A percentile compares a stretch with the other conserved stretches of the same genome.
These are phyloP conservation scores for Suaeda aralocaspica DNA, from an alignment of 148 eudicot genomes.

Conservation along the genomic window DNA sequence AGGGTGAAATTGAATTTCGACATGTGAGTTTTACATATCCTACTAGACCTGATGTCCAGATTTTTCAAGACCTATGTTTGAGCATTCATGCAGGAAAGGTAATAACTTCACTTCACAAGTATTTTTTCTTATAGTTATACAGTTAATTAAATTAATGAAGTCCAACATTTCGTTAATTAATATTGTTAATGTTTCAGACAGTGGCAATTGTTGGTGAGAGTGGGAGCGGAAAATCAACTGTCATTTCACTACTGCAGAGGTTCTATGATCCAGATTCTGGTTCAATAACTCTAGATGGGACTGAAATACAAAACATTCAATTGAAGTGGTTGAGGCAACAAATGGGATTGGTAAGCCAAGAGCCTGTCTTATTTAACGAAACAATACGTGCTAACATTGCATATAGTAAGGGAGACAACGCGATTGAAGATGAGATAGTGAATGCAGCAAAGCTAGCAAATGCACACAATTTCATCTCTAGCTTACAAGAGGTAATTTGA, in stretches of 20 bases:
- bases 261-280: conserved; percentile 71
- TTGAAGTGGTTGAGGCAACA: conserved; percentile 75
- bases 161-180: too few relatives aligned
- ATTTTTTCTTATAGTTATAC: too few relatives aligned
- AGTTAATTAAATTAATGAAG: too few relatives aligned
- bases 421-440: conserved; percentile 52
- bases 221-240: conserved; percentile 85
- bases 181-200: conserved; percentile 31
- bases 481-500: conserved; percentile 48
- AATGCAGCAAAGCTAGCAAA: conserved; percentile 65
- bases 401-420: conserved; percentile 60
- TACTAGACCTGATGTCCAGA: conserved; percentile 53
- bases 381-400: conserved; percentile 69
- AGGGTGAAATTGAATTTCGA: conserved; percentile 58
- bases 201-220: conserved; percentile 83
- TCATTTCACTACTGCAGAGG: conserved; percentile 62
- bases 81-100: conserved; percentile 62
- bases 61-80: conserved; percentile 52
- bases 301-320: conserved; percentile 56
- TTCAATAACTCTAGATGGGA: conserved; percentile 50
- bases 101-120: neutral
- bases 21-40: conserved; percentile 65
- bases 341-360: conserved; percentile 84
- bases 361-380: conserved; percentile 59
- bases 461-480: conserved; percentile 70